These are phyloP conservation scores for Malus asiatica DNA, from an alignment of 306 rosid species.

Conservation along the genomic window DNA sequence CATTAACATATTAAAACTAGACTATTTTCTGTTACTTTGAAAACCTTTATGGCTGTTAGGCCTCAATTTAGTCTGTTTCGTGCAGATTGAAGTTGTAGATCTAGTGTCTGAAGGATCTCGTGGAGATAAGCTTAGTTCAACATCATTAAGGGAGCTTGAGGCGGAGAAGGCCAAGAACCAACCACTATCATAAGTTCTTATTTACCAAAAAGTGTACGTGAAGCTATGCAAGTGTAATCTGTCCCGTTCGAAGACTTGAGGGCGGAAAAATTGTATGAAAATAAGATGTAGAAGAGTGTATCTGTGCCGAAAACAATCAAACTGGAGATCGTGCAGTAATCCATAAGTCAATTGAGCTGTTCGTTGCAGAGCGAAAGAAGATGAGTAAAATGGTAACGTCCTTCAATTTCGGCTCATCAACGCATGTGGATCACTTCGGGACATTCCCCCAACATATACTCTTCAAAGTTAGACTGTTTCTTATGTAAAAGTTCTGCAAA, in stretches of 20 bases:
- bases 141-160: constrained; percentile 64
- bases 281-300: background rate
- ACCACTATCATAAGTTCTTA: background rate
- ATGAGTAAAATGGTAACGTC: constrained; percentile 45
- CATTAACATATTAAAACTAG: background rate
- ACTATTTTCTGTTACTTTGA: background rate
- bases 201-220: background rate
- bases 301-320: background rate
- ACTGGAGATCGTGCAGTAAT: too few species aligned
- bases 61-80: constrained; percentile 10
- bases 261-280: background rate
- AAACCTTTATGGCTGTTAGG: background rate
- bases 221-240: background rate
- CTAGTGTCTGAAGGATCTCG: constrained; percentile 55
- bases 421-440: constrained; percentile 83
- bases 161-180: constrained; percentile 48
- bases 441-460: constrained; percentile 49
- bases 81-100: constrained; percentile 96
- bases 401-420: constrained; percentile 56
- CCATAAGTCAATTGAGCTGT: constrained; percentile 42
- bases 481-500: constrained; percentile 5
- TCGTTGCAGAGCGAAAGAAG: constrained; percentile 60
- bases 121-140: constrained; percentile 71
- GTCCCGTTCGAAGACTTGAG: background rate
- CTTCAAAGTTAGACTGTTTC: constrained; percentile 45